Percentiles rank a stretch among this genome's conserved stretches.
Conservation (phyloP, 1,284 basidiomycete genomes). For the Marasmius tenuissimus region DNA sequence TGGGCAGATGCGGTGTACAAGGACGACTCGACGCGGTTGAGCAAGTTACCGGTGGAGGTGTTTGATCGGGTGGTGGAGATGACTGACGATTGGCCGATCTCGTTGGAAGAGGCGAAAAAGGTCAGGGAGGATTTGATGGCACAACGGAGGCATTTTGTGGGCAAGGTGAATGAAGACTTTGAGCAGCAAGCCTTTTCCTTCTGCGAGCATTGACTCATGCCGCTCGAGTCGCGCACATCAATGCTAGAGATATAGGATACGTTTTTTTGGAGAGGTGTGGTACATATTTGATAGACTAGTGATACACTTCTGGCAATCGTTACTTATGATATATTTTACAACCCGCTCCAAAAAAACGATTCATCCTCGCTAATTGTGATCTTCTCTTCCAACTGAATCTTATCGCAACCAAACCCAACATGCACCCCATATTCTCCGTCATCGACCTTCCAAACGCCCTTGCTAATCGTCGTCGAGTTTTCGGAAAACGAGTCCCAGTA, state of each 20-base stretch:
- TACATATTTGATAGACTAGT: too few species aligned
- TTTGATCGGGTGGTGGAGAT: not conserved
- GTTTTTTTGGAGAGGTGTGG: too few species aligned
- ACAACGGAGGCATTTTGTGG: not conserved
- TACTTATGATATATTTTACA: too few species aligned
- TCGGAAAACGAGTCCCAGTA: conserved; percentile 15
- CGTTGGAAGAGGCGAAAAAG: not conserved
- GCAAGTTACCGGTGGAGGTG: not conserved
- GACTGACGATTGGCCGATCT: not conserved
- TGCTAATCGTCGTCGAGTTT: not conserved
- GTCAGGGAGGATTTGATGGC: not conserved
- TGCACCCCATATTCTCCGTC: conserved; percentile 16
- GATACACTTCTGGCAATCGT: too few species aligned
- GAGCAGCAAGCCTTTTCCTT: not conserved
- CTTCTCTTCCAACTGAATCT: conserved; percentile 6
- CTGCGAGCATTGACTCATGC: not conserved
- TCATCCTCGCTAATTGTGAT: not conserved
- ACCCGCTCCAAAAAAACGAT: too few species aligned
- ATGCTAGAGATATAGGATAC: too few species aligned
- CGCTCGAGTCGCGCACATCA: not conserved
- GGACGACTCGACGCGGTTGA: not conserved
- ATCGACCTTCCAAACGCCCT: conserved; percentile 14
- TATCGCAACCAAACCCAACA: conserved; percentile 17
- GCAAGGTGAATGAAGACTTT: not conserved
- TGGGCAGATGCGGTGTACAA: not conserved